phyloP scores from a whole-genome alignment of 805 yeast species.

The Sugiyamaella chiloensis region DNA sequence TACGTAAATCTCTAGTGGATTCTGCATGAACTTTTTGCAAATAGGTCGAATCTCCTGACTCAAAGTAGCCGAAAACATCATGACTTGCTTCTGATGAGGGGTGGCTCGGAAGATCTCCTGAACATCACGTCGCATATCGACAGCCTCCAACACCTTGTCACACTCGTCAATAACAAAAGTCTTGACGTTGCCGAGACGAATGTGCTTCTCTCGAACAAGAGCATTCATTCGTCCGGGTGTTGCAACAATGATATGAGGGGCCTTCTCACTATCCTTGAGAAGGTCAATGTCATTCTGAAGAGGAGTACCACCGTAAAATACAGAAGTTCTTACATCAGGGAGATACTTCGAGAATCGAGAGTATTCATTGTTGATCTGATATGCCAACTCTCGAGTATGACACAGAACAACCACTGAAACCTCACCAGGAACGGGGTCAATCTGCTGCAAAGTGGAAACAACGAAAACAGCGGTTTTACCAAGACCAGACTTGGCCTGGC shows the following conservation, averaged over 20 bases:
- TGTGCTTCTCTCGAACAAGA: slow-evolving; percentile 83
- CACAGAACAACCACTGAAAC: slow-evolving; percentile 91
- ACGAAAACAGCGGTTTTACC: slow-evolving; percentile 99
- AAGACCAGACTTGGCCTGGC: slow-evolving; percentile 99
- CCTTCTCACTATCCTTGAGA: slow-evolving; percentile 85
- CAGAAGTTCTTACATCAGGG: slow-evolving; percentile 97
- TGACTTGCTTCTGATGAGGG: slow-evolving; percentile 97
- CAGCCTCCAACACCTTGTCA: slow-evolving; percentile 90
- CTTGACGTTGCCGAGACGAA: slow-evolving; percentile 85
- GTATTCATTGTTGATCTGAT: slow-evolving; percentile 96
- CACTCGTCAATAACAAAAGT: slow-evolving; percentile 96
- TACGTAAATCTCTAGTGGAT: slow-evolving; percentile 93
- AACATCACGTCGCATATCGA: slow-evolving; percentile 97
- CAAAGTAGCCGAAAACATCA: slow-evolving; percentile 98
- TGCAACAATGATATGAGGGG: slow-evolving; percentile 96
- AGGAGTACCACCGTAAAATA: slow-evolving; percentile 94
- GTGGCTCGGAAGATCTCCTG: slow-evolving; percentile 97
- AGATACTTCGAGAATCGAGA: slow-evolving; percentile 96
- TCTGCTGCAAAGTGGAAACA: slow-evolving; percentile 90
- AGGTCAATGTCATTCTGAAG: slow-evolving; percentile 81
- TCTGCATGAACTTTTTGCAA: slow-evolving; percentile 97
- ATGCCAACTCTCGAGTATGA: slow-evolving; percentile 98
- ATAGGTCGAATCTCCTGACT: slow-evolving; percentile 93
- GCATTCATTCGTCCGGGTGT: slow-evolving; percentile 98
- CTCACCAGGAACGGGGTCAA: slow-evolving; percentile 97